phyloP scores from a whole-genome alignment of 805 yeast species.

The Pichia ethanolica region DNA sequence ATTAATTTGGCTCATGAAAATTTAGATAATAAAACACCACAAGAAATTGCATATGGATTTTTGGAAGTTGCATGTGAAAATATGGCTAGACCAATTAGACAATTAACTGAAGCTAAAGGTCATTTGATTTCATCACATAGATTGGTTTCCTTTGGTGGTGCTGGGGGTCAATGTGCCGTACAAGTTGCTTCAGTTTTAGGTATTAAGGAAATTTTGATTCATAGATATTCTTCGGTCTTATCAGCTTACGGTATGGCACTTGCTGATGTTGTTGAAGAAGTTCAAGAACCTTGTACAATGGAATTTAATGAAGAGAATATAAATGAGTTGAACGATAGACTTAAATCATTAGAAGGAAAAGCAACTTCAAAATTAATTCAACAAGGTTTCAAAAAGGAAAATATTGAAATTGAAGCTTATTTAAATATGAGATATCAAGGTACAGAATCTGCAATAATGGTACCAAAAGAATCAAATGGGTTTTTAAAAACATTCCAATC shows the following conservation, averaged over 20 bases:
- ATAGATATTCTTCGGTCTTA: conserved; percentile 73
- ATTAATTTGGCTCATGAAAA: conserved; percentile 49
- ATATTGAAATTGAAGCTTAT: conserved; percentile 52
- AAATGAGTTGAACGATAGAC: conserved; percentile 34
- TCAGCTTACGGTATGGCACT: conserved; percentile 86
- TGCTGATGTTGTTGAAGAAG: conserved; percentile 78
- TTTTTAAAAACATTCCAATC: conserved; percentile 41
- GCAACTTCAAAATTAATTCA: conserved; percentile 34
- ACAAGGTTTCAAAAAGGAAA: conserved; percentile 47
- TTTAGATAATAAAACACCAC: conserved; percentile 37
- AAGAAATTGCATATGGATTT: conserved; percentile 76
- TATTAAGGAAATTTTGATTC: conserved; percentile 61
- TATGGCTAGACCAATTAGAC: conserved; percentile 87
- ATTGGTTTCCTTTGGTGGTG: conserved; percentile 84
- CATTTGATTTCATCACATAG: conserved; percentile 57
- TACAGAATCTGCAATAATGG: conserved; percentile 82
- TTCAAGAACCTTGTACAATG: conserved; percentile 63
- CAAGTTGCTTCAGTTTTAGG: conserved; percentile 69
- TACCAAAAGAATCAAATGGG: conserved; percentile 27
- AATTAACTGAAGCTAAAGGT: conserved; percentile 80
- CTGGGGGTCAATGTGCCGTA: conserved; percentile 87
- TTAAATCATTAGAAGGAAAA: conserved; percentile 35
- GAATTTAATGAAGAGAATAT: conserved; percentile 30
- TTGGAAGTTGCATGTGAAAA: conserved; percentile 77
- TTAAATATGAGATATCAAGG: conserved; percentile 79